Base-by-base conservation (phyloP, 179 eudicot genomes). In the Actinidia arguta region DNA sequence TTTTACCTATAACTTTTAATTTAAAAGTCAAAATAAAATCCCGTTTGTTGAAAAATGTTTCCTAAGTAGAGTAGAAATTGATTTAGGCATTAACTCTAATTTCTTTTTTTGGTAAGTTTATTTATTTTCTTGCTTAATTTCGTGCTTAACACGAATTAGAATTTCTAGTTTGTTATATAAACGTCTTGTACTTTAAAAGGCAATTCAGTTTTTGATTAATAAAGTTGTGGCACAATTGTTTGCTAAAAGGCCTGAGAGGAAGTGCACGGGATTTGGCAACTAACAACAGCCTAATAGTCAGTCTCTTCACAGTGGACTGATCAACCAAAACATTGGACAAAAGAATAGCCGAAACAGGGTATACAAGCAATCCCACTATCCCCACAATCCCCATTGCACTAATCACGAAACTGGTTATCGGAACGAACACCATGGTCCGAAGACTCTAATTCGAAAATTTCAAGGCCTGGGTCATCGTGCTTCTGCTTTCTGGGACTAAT, bases 341-440 rank as follows among this genome's bases (percentile, higher is more conserved):
- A 27, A 92, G 84, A 48, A 96, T 85, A n/a, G 96, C 91, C 1
- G 97, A 88, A 7, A 96, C 94, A 54, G 98, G 99, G 73, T 96
- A 96, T 59, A 96, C 90, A 24, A 96, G 84, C 67, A 96, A 78
- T 0, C 93, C 92, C 5, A 90, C 90, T 73, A 96, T 93, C 3
- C 87, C 88, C 90, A 91, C 87, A 80, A 96, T 91, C 6, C 94
- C 95, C 9, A 81, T 69, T 46, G 95, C 98, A 75, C 86, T 91
- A 85, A 83, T 90, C 1, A 31, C 59, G 89, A 72, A 92, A 84
- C 80, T 90, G 87, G 64, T 89, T 82, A 83, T 90, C 90, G 24
- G 84, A 54, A 24, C 82, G 58, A 76, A 72, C 63, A 48, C 78
- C 76, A 47, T 70, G 63, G 11, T 67, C 83, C 42, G 5, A 24